Evolutionary conservation across 805 yeast species (phyloP).

Genomic region (Alloascoidea africana): DNA sequence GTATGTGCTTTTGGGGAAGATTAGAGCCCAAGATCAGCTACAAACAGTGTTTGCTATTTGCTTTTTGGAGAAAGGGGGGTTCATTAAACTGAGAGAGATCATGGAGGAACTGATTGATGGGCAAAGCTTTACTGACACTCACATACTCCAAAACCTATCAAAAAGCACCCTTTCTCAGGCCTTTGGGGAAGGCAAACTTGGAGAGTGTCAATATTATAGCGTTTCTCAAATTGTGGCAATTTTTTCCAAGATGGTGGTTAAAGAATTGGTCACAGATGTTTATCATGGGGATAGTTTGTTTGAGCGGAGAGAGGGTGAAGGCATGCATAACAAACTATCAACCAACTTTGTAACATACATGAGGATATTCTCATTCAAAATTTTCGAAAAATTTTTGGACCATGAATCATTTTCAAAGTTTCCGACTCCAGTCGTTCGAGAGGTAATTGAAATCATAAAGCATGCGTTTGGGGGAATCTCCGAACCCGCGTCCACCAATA

Average conservation of each 20-base stretch:
- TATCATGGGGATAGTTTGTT: constrained; percentile 10
- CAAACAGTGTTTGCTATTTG: constrained; percentile 26
- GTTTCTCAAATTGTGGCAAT: constrained; percentile 10
- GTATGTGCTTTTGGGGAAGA: background rate
- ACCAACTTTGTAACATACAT: background rate
- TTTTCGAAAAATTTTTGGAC: background rate
- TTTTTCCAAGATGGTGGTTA: constrained; percentile 10
- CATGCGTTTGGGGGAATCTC: constrained; percentile 8
- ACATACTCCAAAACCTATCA: background rate
- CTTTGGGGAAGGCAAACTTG: background rate
- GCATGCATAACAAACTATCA: background rate
- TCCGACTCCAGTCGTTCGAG: constrained; percentile 5
- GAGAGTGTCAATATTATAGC: background rate
- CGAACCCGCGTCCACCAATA: constrained; percentile 6
- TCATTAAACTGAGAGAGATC: constrained; percentile 17
- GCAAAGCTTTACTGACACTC: background rate
- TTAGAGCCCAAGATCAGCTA: constrained; percentile 13
- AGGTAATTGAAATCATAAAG: constrained; percentile 8
- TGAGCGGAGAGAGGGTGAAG: background rate
- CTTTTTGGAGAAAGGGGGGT: constrained; percentile 38
- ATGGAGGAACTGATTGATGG: constrained; percentile 7
- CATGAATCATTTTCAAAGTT: constrained; percentile 1
- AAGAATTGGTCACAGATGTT: constrained; percentile 14
- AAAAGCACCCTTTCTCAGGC: background rate
- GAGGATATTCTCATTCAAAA: background rate